Evolutionary conservation across 2,329 filamentous ascomycete genomes (phyloP).

Genomic region (Fusarium sp.): DNA sequence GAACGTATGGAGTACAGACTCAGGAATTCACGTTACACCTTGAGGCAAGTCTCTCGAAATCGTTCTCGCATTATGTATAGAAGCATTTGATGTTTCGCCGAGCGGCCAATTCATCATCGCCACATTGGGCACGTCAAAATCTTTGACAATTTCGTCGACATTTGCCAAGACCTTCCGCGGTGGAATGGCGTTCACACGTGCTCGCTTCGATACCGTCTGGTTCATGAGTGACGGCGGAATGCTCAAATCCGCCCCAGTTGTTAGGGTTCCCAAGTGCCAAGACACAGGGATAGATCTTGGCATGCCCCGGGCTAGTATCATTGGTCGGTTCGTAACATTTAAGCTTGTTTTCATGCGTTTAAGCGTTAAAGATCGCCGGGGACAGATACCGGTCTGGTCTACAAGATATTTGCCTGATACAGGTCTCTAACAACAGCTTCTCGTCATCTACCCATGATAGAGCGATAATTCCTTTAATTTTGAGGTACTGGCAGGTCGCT

Average conservation of each 20-base stretch:
- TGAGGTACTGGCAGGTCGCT: too few relatives aligned
- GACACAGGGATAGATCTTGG: neutral
- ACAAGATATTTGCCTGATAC: neutral
- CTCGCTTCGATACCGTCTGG: neutral
- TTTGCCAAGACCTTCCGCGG: neutral
- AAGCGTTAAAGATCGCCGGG: neutral
- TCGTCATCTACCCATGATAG: too few relatives aligned
- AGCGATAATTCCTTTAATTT: too few relatives aligned
- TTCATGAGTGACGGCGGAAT: neutral
- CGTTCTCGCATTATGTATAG: too few relatives aligned
- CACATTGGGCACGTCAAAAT: too few relatives aligned
- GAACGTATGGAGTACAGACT: too few relatives aligned
- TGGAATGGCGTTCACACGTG: neutral
- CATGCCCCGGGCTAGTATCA: neutral
- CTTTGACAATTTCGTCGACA: neutral
- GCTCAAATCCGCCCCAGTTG: neutral
- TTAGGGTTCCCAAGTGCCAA: neutral
- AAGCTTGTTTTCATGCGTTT: slow-evolving; percentile 1
- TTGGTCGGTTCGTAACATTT: slow-evolving; percentile 10
- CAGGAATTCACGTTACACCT: too few relatives aligned
- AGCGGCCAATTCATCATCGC: too few relatives aligned
- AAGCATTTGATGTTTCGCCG: too few relatives aligned
- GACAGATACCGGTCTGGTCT: neutral
- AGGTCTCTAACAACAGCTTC: neutral
- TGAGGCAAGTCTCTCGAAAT: too few relatives aligned